Percentiles rank a stretch among this genome's conserved stretches.
These are phyloP conservation scores for Porphyrellus sp. DNA, from an alignment of 1,284 basidiomycete genomes.

Conservation along the genomic window DNA sequence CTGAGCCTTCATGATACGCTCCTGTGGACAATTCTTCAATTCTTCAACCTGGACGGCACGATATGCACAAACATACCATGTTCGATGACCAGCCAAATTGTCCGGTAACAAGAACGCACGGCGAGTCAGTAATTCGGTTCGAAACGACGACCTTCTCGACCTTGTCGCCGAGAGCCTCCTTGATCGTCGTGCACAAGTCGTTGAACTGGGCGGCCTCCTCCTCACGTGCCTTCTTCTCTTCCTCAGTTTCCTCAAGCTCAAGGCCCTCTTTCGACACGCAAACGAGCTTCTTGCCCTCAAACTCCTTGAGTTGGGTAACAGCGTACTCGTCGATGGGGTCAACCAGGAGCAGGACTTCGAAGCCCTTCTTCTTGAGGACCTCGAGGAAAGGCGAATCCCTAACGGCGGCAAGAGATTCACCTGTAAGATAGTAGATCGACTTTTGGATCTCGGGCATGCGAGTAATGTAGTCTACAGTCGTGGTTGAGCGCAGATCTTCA, in stretches of 20 bases:
- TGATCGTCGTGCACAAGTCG: constrained; percentile 92
- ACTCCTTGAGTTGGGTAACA: constrained; percentile 98
- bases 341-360: constrained; percentile 95
- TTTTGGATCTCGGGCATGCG: constrained; percentile 99
- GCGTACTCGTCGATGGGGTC: constrained; percentile 99
- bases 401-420: constrained; percentile 91
- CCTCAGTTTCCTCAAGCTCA: constrained; percentile 98
- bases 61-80: constrained; percentile 62
- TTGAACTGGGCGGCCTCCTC: constrained; percentile 83
- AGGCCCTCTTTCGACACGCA: constrained; percentile 99
- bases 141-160: constrained; percentile 99
- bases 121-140: constrained; percentile 96
- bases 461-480: constrained; percentile 87
- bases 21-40: constrained; percentile 41
- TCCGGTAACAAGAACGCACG: constrained; percentile 95
- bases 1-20: constrained; percentile 99
- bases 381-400: constrained; percentile 98
- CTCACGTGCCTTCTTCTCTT: constrained; percentile 93
- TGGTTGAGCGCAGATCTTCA: constrained; percentile 4
- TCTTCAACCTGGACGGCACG: not conserved
- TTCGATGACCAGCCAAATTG: constrained; percentile 99
- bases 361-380: constrained; percentile 99
- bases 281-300: constrained; percentile 96
- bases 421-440: constrained; percentile 99
- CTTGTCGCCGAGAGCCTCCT: constrained; percentile 98